Conservation (phyloP, 495 filamentous ascomycete genomes). For the Durotheca rogersii region DNA sequence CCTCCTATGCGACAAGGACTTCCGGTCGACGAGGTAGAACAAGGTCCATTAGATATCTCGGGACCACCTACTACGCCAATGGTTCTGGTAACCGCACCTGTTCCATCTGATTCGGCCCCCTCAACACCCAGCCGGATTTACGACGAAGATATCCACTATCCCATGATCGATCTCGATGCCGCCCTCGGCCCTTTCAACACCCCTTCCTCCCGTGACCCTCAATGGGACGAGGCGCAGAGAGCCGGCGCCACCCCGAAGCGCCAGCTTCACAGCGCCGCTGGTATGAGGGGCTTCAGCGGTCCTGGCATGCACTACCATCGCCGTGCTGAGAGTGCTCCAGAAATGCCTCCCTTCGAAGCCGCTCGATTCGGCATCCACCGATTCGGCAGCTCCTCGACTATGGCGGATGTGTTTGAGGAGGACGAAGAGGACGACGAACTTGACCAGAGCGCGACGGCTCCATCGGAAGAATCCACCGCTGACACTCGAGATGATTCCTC, state of each 20-base stretch:
- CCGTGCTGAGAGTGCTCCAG: slow-evolving; percentile 88
- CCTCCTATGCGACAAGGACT: slow-evolving; percentile 35
- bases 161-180: slow-evolving; percentile 91
- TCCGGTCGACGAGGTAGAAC: slow-evolving; percentile 22
- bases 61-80: slow-evolving; percentile 31
- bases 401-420: slow-evolving; percentile 93
- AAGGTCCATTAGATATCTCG: slow-evolving; percentile 19
- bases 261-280: slow-evolving; percentile 86
- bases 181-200: slow-evolving; percentile 93
- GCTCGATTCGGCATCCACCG: slow-evolving; percentile 58
- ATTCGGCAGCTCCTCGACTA: slow-evolving; percentile 63
- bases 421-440: slow-evolving; percentile 79
- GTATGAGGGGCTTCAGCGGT: slow-evolving; percentile 70
- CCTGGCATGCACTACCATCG: slow-evolving; percentile 89
- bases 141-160: slow-evolving; percentile 64
- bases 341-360: slow-evolving; percentile 78
- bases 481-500: slow-evolving; percentile 24
- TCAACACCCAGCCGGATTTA: slow-evolving; percentile 4
- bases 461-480: slow-evolving; percentile 30
- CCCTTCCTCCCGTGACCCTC: slow-evolving; percentile 59
- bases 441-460: slow-evolving; percentile 29
- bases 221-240: slow-evolving; percentile 57
- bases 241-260: slow-evolving; percentile 65
- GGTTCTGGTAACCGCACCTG: slow-evolving; percentile 29
- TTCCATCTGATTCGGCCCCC: slow-evolving; percentile 20